Evolutionary conservation across 2,329 filamentous ascomycete species (phyloP), one percentile per base, ranked within the genome.

Genomic region (Ophiosphaerella korrae): DNA sequence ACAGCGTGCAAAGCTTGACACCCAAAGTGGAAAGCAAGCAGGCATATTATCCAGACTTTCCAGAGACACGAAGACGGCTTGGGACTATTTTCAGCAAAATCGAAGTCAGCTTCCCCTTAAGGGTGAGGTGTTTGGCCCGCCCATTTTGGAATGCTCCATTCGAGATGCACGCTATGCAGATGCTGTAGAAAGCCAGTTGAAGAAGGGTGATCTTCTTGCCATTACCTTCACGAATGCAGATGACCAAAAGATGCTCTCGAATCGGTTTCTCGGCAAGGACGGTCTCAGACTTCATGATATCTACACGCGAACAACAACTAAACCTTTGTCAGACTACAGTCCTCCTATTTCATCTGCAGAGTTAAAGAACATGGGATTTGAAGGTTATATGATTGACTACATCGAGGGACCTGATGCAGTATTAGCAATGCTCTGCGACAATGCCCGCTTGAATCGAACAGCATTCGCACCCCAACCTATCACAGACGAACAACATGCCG

Each of bases 381-480:
- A 95, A 57, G 86, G 88, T 2, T 96, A 89, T 76, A 86, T 91
- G 0, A 80, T 89, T 23, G 89, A 97, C 66, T 90, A 83, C 51
- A 69, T 99, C 5, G 82, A 87, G 31, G 94, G 93, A 0, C 95
- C 95, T 0, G 85, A 88, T 1, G 83, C 89, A 1, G 90, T 99
- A 1, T 77, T 97, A 31, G 88, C 90, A 6, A 94, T 96, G 88
- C 82, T 99, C 18, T 97, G 92, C 72, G 82, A 85, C 11, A 87
- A 89, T 60, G 84, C 82, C 50, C 82, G 78, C 45, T 73, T 97
- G 6, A 85, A 96, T 62, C 77, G 78, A 23, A 87, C 87, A 5
- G 90, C 85, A 0, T 82, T 93, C 38, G 79, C 83, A 13, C 76
- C 86, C 12, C 72, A 71, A 5, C 84, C 90, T 8, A 84, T 92